A percentile compares a stretch with the other conserved stretches of the same genome.
These are phyloP conservation scores for Stipa capillata DNA, from an alignment of 176 grass and related monocot genomes.

Conservation along the genomic window DNA sequence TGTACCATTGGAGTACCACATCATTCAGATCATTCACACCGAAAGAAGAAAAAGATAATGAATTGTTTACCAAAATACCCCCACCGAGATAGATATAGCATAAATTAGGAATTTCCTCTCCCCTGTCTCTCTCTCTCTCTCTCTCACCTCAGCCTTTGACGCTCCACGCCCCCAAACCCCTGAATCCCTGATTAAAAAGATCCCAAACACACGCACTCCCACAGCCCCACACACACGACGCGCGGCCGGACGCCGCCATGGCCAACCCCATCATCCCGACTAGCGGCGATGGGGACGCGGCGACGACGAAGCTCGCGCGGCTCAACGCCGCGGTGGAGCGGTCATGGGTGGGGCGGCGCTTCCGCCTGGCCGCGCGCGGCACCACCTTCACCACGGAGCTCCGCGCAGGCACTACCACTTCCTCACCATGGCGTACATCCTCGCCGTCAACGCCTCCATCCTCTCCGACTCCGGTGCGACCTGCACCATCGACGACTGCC, in stretches of 20 bases:
- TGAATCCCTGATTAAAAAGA: conserved; percentile 15
- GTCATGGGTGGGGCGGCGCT: conserved; percentile 34
- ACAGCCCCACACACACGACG: background rate
- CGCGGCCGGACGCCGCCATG: conserved; percentile 19
- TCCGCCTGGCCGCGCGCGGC: conserved; percentile 32
- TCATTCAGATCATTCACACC: background rate
- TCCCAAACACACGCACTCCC: background rate
- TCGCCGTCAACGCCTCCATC: conserved; percentile 81
- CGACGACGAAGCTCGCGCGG: conserved; percentile 22
- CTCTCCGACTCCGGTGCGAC: conserved; percentile 72
- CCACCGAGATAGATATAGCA: background rate
- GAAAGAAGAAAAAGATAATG: background rate
- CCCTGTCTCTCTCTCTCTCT: background rate
- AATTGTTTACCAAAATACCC: background rate
- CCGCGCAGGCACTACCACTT: conserved; percentile 78
- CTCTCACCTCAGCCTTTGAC: background rate
- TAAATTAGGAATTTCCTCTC: background rate
- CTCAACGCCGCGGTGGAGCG: conserved; percentile 41
- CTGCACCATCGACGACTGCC: conserved; percentile 52
- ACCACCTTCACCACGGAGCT: conserved; percentile 79
- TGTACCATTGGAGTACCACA: background rate
- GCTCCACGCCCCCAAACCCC: background rate
- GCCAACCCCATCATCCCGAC: conserved; percentile 34
- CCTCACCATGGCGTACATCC: conserved; percentile 88
- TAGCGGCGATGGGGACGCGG: background rate